Conservation (phyloP, 2,329 filamentous ascomycete species). For the Lasiodiplodia sp. region DNA sequence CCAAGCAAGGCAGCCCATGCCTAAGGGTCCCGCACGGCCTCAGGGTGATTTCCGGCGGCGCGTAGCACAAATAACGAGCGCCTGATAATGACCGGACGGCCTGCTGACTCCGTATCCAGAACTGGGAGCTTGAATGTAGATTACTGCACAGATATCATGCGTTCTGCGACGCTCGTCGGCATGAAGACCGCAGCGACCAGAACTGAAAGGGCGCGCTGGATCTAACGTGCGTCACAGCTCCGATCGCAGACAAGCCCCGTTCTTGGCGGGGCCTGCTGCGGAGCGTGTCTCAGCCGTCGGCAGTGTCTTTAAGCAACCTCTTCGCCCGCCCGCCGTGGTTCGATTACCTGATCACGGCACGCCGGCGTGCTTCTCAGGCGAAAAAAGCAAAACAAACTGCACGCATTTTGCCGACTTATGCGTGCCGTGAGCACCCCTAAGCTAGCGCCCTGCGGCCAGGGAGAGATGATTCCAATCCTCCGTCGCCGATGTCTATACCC, state of each 20-base stretch:
- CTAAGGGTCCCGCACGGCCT: constrained; percentile 15
- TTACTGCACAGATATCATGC: constrained; percentile 27
- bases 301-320: constrained; percentile 22
- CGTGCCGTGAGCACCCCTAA: constrained; percentile 4
- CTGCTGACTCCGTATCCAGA: constrained; percentile 23
- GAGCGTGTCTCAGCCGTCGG: constrained; percentile 28
- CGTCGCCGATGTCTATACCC: constrained; percentile 10
- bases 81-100: constrained; percentile 16
- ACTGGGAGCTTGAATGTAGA: constrained; percentile 22
- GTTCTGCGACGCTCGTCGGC: constrained; percentile 11
- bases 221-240: constrained; percentile 26
- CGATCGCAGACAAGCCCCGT: constrained; percentile 14
- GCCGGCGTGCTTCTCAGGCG: constrained; percentile 2
- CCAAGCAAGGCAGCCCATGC: constrained; percentile 1
- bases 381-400: constrained; percentile 19
- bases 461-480: not conserved
- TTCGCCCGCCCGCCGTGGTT: constrained; percentile 5
- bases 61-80: constrained; percentile 23
- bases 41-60: constrained; percentile 5
- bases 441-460: not conserved
- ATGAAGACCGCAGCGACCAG: constrained; percentile 17
- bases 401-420: not conserved
- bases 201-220: constrained; percentile 8
- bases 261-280: constrained; percentile 22
- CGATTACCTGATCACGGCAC: constrained; percentile 3